A percentile compares a stretch with the other conserved stretches of the same genome.
phyloP scores from a whole-genome alignment of 441 rosid species.

The Erysimum pusillum region DNA sequence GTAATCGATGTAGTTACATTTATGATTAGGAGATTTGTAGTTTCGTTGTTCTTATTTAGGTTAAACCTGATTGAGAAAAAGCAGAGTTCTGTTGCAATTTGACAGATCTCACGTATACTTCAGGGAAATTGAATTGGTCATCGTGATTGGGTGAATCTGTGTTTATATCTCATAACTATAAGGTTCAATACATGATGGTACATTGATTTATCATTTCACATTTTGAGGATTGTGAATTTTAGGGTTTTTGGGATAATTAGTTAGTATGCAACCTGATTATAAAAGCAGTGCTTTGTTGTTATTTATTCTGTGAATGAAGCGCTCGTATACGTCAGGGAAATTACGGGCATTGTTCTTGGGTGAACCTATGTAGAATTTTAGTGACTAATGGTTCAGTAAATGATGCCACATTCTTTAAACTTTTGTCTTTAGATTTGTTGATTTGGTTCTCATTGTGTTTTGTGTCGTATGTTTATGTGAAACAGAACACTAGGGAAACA shows the following conservation, averaged over 20 bases:
- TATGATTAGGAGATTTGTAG: conserved; percentile 5
- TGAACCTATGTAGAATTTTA: conserved; percentile 38
- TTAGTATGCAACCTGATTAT: conserved; percentile 49
- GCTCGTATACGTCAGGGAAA: conserved; percentile 74
- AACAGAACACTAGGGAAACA: conserved; percentile 93
- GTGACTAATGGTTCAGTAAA: conserved; percentile 50
- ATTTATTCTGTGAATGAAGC: conserved; percentile 47
- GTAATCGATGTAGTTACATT: neutral
- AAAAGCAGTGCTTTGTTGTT: conserved; percentile 73
- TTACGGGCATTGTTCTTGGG: conserved; percentile 46
- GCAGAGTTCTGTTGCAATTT: conserved; percentile 67
- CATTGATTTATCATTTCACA: conserved; percentile 1
- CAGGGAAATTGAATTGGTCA: conserved; percentile 62
- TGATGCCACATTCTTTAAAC: conserved; percentile 36
- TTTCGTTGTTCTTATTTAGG: neutral
- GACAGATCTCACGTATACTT: conserved; percentile 69
- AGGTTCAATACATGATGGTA: conserved; percentile 53
- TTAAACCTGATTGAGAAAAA: conserved; percentile 63
- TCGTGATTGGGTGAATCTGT: conserved; percentile 50
- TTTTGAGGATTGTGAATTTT: neutral
- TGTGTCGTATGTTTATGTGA: neutral
- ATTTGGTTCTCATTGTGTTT: conserved; percentile 4
- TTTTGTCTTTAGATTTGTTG: neutral
- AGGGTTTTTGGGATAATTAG: neutral
- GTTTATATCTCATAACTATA: conserved; percentile 33